A percentile compares a stretch with the other conserved stretches of the same genome.
Conservation (phyloP, 2,329 filamentous ascomycete species). For the Cercospora sojina region DNA sequence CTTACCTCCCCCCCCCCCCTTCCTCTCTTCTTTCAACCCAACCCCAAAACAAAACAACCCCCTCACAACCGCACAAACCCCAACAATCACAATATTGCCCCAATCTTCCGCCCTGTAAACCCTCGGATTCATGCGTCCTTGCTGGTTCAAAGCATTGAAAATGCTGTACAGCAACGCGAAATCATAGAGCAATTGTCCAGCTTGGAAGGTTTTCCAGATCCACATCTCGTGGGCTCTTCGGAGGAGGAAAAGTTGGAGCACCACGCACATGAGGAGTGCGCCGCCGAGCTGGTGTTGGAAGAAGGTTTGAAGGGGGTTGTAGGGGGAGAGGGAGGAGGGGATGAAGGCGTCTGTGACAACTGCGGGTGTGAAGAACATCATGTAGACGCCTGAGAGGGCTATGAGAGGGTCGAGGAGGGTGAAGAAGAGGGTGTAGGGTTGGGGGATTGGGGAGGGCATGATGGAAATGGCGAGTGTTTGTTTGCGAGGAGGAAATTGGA, state of each 20-base stretch:
- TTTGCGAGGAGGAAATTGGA: not conserved
- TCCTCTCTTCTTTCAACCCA: conserved; percentile 1
- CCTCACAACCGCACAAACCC: conserved; percentile 17
- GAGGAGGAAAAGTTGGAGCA: conserved; percentile 21
- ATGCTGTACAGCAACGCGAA: conserved; percentile 18
- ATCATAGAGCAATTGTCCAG: conserved; percentile 20
- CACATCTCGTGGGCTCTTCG: conserved; percentile 19
- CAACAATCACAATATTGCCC: conserved; percentile 15
- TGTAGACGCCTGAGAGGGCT: conserved; percentile 19
- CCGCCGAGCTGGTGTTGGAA: conserved; percentile 25
- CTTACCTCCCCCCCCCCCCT: not conserved
- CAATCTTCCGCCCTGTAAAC: conserved; percentile 18
- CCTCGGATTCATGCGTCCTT: conserved; percentile 13
- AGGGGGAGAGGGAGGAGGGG: conserved; percentile 14
- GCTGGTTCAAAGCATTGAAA: conserved; percentile 10
- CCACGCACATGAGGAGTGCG: conserved; percentile 15
- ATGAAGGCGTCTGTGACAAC: conserved; percentile 16
- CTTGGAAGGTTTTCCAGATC: conserved; percentile 25
- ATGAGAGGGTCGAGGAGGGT: conserved; percentile 21
- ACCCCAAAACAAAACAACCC: conserved; percentile 17
- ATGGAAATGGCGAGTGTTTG: not conserved
- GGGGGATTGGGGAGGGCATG: not conserved
- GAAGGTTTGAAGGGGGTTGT: conserved; percentile 15
- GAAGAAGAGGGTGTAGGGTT: conserved; percentile 23
- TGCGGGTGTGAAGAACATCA: conserved; percentile 20